A percentile compares a stretch with the other conserved stretches of the same genome.
Conservation (phyloP, 2,329 filamentous ascomycete species). For the Lachnellula cervina region DNA sequence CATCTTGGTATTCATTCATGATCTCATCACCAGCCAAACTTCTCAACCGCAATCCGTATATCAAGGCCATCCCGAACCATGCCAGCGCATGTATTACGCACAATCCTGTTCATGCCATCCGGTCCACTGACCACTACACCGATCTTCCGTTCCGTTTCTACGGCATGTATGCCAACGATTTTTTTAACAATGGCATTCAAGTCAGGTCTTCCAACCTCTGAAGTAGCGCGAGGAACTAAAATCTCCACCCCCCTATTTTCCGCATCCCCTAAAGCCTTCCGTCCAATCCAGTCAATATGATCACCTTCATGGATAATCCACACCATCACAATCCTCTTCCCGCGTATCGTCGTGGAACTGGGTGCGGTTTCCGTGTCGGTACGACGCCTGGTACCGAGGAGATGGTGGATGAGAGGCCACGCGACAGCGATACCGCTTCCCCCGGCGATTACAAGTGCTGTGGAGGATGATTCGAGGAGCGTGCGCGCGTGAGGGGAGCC, state of each 20-base stretch:
- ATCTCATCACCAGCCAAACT: slow-evolving; percentile 56
- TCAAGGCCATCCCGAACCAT: slow-evolving; percentile 44
- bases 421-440: slow-evolving; percentile 62
- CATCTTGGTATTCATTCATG: neutral
- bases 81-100: slow-evolving; percentile 53
- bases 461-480: slow-evolving; percentile 44
- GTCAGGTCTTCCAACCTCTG: slow-evolving; percentile 49
- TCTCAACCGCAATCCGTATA: slow-evolving; percentile 56
- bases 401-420: slow-evolving; percentile 54
- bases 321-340: slow-evolving; percentile 43
- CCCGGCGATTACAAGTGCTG: slow-evolving; percentile 54
- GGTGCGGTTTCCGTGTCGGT: slow-evolving; percentile 19
- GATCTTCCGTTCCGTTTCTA: slow-evolving; percentile 31
- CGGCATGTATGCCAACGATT: slow-evolving; percentile 23
- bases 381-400: slow-evolving; percentile 29
- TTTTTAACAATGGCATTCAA: slow-evolving; percentile 40
- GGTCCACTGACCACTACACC: slow-evolving; percentile 58
- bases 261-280: slow-evolving; percentile 45
- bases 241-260: slow-evolving; percentile 46
- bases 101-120: slow-evolving; percentile 54
- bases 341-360: slow-evolving; percentile 16
- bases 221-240: slow-evolving; percentile 50
- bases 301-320: slow-evolving; percentile 53
- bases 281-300: slow-evolving; percentile 51
- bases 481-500: slow-evolving; percentile 52